Evolutionary conservation across 371 early-diverging fungal species (phyloP), one percentile per base, ranked within the genome.

Genomic region (Haplosporangium sp.): DNA sequence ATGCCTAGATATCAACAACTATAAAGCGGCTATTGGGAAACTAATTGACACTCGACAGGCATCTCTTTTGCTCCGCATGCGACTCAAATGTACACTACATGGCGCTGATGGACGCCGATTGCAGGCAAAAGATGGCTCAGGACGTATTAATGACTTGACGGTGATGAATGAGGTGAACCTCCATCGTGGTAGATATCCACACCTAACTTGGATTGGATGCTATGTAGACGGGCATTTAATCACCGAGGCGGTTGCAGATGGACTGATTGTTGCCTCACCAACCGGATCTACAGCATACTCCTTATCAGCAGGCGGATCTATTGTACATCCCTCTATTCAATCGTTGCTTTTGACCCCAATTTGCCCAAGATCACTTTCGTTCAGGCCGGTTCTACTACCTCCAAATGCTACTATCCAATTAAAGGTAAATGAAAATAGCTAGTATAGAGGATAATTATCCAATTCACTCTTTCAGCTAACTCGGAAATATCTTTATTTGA

Each of bases 201-300:
- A 96, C 65, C 76, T 97, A 58, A 94, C 94, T 0, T 84, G 91
- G 2, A 86, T 97, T 45, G 90, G 94, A 19, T 93, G 94, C 72
- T 93, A 84, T 68, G 92, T 96, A 8, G 92, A 95, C 77, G 90
- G 87, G 34, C 91, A 93, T 37, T 87, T 91, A 67, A 78, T 97
- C 56, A 98, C 97, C 10, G 93, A 94, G 67, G 95, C 93, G 17
- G 93, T 97, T 11, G 96, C 95, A 0, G 83, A 83, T 77, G 87
- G 94, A 2, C 76, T 95, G 27, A 92, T 97, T 52, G 91, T 97
- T 1, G 91, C 94, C 6, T 97, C 99, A 4, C 97, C 98, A 0
- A 97, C 98, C 7, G 98, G 98, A 4, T 96, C 96, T 4, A 98
- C 98, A 0, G 98, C 98, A 0, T 98, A 98, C 81, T 94, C 95